phyloP scores from a whole-genome alignment of 2,329 filamentous ascomycete genomes.

The Parafenestella ontariensis region DNA sequence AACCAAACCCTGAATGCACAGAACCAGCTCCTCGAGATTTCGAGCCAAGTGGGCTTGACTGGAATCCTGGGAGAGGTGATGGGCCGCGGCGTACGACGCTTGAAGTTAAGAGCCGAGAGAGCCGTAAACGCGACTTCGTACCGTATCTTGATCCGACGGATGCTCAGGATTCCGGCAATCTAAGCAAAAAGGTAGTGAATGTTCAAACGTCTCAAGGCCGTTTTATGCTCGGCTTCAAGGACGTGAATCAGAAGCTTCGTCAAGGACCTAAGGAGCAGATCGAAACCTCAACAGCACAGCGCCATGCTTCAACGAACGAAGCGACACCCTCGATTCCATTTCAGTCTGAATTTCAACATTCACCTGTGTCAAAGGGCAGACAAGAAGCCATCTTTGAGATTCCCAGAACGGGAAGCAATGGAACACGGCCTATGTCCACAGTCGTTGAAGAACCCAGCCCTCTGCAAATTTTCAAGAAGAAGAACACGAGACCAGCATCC shows the following conservation, averaged over 20 bases:
- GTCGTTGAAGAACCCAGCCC: slow-evolving; percentile 3
- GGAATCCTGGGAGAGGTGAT: not conserved
- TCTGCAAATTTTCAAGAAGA: not conserved
- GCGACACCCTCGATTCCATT: not conserved
- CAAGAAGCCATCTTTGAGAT: too few relatives aligned
- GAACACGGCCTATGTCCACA: not conserved
- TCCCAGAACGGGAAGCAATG: not conserved
- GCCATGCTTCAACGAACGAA: not conserved
- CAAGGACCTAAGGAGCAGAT: not conserved
- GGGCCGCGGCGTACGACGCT: not conserved
- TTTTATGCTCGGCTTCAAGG: not conserved
- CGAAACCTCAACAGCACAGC: not conserved
- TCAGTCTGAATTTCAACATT: not conserved
- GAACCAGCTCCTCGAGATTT: too few relatives aligned
- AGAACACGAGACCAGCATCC: not conserved
- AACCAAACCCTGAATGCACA: too few relatives aligned
- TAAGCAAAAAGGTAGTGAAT: not conserved
- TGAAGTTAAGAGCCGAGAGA: not conserved
- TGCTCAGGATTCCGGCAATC: not conserved
- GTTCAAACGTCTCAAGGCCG: not conserved
- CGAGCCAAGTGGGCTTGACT: not conserved
- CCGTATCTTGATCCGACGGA: not conserved
- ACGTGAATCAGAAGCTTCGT: not conserved
- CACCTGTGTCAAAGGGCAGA: not conserved
- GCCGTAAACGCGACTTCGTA: not conserved